Evolutionary conservation across 1,284 basidiomycete genomes (phyloP).

Genomic region (Trametes polyzona): DNA sequence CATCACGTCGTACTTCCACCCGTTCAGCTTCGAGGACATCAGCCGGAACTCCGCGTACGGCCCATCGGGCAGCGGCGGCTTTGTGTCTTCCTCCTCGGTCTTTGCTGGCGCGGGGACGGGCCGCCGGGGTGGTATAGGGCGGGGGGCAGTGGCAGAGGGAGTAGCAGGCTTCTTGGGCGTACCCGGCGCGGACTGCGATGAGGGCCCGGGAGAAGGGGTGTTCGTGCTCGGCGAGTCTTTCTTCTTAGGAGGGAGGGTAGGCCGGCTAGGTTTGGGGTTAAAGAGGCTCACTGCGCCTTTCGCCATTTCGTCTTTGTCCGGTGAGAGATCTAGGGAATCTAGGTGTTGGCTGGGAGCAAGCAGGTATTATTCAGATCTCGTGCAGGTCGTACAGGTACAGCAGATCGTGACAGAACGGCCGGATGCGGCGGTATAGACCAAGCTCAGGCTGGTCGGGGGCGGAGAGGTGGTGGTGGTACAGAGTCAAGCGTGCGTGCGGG

Average conservation of each 20-base stretch:
- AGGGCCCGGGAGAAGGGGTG: conserved; percentile 22
- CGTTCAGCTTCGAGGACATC: conserved; percentile 75
- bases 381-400: conserved; percentile 2
- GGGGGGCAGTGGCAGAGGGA: conserved; percentile 7
- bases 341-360: neutral
- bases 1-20: conserved; percentile 87
- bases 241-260: conserved; percentile 24
- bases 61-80: conserved; percentile 56
- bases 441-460: conserved; percentile 10
- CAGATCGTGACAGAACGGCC: conserved; percentile 7
- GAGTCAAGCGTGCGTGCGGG: conserved; percentile 22
- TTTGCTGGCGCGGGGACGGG: conserved; percentile 29
- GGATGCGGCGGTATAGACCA: conserved; percentile 9
- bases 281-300: conserved; percentile 27
- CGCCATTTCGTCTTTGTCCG: conserved; percentile 22
- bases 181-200: conserved; percentile 21
- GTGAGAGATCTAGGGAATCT: conserved; percentile 4
- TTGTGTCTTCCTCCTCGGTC: conserved; percentile 45
- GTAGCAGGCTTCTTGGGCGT: conserved; percentile 20
- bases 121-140: conserved; percentile 12
- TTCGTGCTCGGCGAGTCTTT: conserved; percentile 18
- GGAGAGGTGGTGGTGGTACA: conserved; percentile 17
- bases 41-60: conserved; percentile 73
- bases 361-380: neutral
- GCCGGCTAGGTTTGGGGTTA: conserved; percentile 27